phyloP scores from a whole-genome alignment of 331 rosid species.

The Telfairia occidentalis region DNA sequence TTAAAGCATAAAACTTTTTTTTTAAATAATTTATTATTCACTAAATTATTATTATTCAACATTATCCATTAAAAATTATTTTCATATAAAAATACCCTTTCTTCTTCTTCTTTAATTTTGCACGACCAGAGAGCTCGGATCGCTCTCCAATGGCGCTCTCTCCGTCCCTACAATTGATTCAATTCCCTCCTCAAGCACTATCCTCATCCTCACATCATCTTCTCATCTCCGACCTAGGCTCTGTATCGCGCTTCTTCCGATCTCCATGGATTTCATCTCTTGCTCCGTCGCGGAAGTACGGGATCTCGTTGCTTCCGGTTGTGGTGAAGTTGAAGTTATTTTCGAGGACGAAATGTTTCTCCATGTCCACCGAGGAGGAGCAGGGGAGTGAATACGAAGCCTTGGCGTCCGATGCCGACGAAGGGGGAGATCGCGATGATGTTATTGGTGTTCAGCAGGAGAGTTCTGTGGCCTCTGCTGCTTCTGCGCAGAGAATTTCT shows the following conservation, averaged over 20 bases:
- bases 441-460: constrained; percentile 14
- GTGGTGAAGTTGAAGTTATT: constrained; percentile 11
- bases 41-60: neutral
- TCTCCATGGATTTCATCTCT: constrained; percentile 17
- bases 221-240: constrained; percentile 26
- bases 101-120: constrained; percentile 22
- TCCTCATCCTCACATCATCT: constrained; percentile 20
- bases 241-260: constrained; percentile 21
- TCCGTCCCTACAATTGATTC: constrained; percentile 32
- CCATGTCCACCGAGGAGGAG: constrained; percentile 57
- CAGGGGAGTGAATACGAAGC: constrained; percentile 35
- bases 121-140: constrained; percentile 12
- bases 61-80: neutral
- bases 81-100: neutral
- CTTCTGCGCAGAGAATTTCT: constrained; percentile 25
- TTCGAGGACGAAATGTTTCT: constrained; percentile 29
- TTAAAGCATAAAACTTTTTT: neutral
- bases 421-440: constrained; percentile 12
- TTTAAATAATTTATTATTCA: neutral
- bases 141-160: constrained; percentile 42
- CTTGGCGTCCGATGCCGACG: constrained; percentile 19
- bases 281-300: constrained; percentile 17
- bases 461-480: constrained; percentile 4
- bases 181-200: constrained; percentile 33
- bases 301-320: constrained; percentile 21